Evolutionary conservation across 2,329 filamentous ascomycete species (phyloP).

Genomic region (Colletotrichum cordylinicola): DNA sequence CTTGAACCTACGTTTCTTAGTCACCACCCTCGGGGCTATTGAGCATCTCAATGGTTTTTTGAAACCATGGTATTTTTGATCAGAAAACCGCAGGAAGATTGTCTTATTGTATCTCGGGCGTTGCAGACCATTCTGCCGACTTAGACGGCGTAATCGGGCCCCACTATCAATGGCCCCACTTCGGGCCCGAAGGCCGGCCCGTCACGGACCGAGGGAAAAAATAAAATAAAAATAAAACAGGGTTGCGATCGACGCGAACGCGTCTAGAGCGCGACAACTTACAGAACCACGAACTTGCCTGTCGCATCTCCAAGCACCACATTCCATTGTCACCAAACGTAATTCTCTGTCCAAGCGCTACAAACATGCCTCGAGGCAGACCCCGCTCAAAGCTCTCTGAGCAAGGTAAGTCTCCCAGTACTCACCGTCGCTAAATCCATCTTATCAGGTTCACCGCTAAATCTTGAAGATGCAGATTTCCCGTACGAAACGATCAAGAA

Average conservation of each 20-base stretch:
- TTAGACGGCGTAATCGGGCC: neutral
- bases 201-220: neutral
- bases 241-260: constrained; percentile 5
- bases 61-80: neutral
- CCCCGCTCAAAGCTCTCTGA: neutral
- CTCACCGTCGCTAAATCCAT: neutral
- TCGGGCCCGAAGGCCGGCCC: neutral
- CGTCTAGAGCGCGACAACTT: neutral
- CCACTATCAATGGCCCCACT: neutral
- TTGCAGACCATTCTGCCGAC: neutral
- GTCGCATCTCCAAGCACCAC: neutral
- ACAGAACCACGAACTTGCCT: neutral
- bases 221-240: neutral
- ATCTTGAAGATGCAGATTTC: neutral
- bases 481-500: constrained; percentile 14
- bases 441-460: neutral
- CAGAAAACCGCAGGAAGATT: neutral
- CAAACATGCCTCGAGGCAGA: constrained; percentile 8
- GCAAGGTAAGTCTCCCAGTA: neutral
- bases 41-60: neutral
- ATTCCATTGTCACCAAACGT: neutral
- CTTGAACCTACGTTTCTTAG: neutral
- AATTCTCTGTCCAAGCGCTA: neutral
- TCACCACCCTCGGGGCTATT: neutral
- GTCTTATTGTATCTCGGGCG: neutral